Base-by-base conservation (phyloP, 495 filamentous ascomycete genomes). In the Coniosporium apollinis region DNA sequence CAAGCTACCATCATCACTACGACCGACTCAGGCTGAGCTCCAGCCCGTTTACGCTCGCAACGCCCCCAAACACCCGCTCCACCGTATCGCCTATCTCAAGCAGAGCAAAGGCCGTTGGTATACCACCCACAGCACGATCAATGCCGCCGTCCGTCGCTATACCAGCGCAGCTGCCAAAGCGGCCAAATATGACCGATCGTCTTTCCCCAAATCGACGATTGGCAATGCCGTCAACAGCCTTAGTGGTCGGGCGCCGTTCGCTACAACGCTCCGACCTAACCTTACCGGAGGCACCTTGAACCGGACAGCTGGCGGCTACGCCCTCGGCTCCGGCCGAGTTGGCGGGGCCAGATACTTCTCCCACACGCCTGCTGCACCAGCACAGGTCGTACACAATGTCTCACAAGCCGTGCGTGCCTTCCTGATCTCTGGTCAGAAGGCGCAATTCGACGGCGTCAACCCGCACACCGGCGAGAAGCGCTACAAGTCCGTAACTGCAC, bases 351-450 rank as follows among this genome's bases (percentile, higher is more conserved):
- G 89, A 31, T 85, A 81, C 57, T 97, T 96, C 63, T 87, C 81
- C 1, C 87, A 94, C 56, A 73, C 73, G 0, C 79, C 89, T 7
- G 70, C 83, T 2, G 73, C 74, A 1, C 84, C 80, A 15, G 82
- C 85, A 3, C 80, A 96, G 52, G 82, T 96, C 14, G 66, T 96
- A n/a, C 73, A 85, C 47, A 94, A 94, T 59, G 87, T 96, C 1
- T 92, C 82, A 14, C 72, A 79, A 39, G 89, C 84, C 0, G 74
- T 94, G 34, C 75, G 89, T 4, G 85, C 83, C 1, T 94, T 97
- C 56, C 75, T 76, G 55, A 58, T 93, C n/a, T 79, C 74, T 0
- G 89, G 89, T 1, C 73, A 86, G 40, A 87, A 85, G 48, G 77
- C 76, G 9, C 74, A 80, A 28, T 92, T 79, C 43, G 80, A 92